Evolutionary conservation across 805 yeast genomes (phyloP), one percentile per base, ranked within the genome.

Genomic region (Myxozyma melibiosi): DNA sequence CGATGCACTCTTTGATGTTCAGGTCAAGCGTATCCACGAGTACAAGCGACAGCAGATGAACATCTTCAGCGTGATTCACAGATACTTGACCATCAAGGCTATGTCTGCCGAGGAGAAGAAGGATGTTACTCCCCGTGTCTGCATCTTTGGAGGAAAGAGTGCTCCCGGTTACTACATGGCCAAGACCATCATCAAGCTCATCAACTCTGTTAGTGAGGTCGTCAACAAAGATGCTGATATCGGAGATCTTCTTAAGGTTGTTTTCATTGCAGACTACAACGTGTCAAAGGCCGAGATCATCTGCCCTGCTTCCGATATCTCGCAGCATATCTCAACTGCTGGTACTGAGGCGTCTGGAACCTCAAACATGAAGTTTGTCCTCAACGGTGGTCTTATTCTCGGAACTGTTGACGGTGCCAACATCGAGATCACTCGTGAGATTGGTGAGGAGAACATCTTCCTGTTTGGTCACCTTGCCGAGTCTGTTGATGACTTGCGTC

Each of bases 141-240:
- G 84, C 41, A 81, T 90, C 59, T 84, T 91, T 72, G 97, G 97
- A 65, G 97, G 97, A 70, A 90, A 91, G 74, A 87, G 95, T 58
- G 97, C 97, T 9, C 97, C 97, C n/a, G 97, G 97, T 64, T 90
- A 90, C 73, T 90, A 88, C 76, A 88, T 90, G 84, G 97, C 97
- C 58, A 90, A 90, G 74, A 81, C 87, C 57, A 88, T 90, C 68
- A 91, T 90, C 70, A 89, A 90, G 73, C 79, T 90, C 72, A 81
- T 90, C 69, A 90, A 88, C 71, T 74, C 87, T 52, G 97, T 90
- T 37, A 85, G 88, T 31, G 84, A 82, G 4, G 92, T 89, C 48
- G 83, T 90, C 62, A 90, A 90, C 74, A 79, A 79, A 58, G 97
- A 90, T 70, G 73, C 79, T 0, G 91, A 85, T 28, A 79, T 89